phyloP scores from a whole-genome alignment of 2,329 filamentous ascomycete genomes.

The Aureobasidium sp. region DNA sequence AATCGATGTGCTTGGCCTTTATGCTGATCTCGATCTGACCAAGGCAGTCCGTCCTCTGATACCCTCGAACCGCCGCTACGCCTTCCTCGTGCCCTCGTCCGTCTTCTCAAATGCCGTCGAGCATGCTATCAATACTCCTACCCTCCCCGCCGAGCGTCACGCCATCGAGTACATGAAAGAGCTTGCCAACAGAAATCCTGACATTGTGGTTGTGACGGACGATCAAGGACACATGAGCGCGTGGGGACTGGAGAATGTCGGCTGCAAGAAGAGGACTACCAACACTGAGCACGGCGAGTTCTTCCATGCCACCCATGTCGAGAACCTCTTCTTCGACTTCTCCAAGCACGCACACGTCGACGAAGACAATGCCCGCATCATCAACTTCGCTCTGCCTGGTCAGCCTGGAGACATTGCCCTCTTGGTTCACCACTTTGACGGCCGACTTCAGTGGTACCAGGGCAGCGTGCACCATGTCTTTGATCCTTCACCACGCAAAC shows the following conservation, averaged over 20 bases:
- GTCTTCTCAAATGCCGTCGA: constrained; percentile 76
- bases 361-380: constrained; percentile 59
- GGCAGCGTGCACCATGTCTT: constrained; percentile 72
- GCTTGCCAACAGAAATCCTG: constrained; percentile 75
- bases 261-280: constrained; percentile 56
- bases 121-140: constrained; percentile 40
- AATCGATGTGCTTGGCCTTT: constrained; percentile 66
- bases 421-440: constrained; percentile 77
- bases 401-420: constrained; percentile 35
- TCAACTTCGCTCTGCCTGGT: constrained; percentile 47
- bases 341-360: constrained; percentile 25
- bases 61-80: constrained; percentile 50
- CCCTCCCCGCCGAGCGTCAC: constrained; percentile 42
- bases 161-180: constrained; percentile 79
- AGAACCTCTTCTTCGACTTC: constrained; percentile 44
- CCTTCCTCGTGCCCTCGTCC: constrained; percentile 74
- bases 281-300: constrained; percentile 39
- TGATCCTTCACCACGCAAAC: constrained; percentile 57
- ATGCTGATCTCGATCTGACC: constrained; percentile 71
- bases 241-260: constrained; percentile 85
- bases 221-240: constrained; percentile 80
- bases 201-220: constrained; percentile 81
- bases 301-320: constrained; percentile 80
- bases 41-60: constrained; percentile 55
- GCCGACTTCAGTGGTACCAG: constrained; percentile 74